Conservation (phyloP, 2,329 filamentous ascomycete genomes). For the Proliferodiscus dingleyae region DNA sequence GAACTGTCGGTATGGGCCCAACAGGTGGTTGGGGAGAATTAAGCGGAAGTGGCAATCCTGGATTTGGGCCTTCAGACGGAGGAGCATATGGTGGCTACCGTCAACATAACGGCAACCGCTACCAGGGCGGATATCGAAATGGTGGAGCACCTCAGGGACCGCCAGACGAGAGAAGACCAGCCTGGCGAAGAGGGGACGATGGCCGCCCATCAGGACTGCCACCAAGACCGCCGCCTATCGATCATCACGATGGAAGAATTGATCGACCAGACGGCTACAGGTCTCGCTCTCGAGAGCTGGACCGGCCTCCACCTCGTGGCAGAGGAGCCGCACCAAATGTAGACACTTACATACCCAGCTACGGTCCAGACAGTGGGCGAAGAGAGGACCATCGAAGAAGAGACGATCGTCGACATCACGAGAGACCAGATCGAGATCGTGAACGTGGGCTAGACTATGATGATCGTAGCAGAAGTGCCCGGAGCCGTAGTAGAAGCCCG, state of each 20-base stretch:
- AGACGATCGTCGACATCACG: conserved; percentile 30
- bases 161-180: conserved; percentile 30
- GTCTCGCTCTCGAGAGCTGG: conserved; percentile 36
- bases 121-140: conserved; percentile 25
- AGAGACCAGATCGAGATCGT: conserved; percentile 36
- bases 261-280: conserved; percentile 38
- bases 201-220: conserved; percentile 26
- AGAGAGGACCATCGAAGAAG: conserved; percentile 33
- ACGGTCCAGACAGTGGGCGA: conserved; percentile 35
- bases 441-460: conserved; percentile 31
- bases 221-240: conserved; percentile 27
- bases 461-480: conserved; percentile 32
- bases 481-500: conserved; percentile 42
- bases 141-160: conserved; percentile 22
- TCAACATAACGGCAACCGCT: conserved; percentile 27
- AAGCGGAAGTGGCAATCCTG: conserved; percentile 19
- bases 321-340: conserved; percentile 29
- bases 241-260: conserved; percentile 26
- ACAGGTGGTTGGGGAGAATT: conserved; percentile 34
- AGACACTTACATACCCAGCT: conserved; percentile 48
- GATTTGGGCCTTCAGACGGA: conserved; percentile 21
- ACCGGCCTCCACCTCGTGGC: conserved; percentile 22
- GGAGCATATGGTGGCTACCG: conserved; percentile 24
- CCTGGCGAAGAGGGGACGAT: conserved; percentile 28
- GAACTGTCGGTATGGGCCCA: conserved; percentile 72